Conservation (phyloP, 768 basidiomycete species). For the Pisolithus marmoratus region DNA sequence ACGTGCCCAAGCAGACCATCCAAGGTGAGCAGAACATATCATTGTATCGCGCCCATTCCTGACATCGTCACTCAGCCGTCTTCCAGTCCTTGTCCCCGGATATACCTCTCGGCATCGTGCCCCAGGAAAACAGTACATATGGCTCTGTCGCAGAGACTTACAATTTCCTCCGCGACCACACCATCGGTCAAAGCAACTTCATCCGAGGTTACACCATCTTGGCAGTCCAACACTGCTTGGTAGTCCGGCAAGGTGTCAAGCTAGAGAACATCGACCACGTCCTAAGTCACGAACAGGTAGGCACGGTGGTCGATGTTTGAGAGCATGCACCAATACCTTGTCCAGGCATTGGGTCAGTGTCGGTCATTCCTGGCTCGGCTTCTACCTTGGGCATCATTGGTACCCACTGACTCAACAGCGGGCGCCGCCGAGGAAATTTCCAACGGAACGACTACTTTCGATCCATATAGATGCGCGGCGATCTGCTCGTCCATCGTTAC, state of each 20-base stretch:
- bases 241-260: conserved; percentile 54
- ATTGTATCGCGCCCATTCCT: neutral
- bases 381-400: conserved; percentile 46
- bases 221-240: conserved; percentile 62
- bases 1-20: conserved; percentile 36
- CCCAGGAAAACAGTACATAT: conserved; percentile 76
- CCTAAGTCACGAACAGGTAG: conserved; percentile 78
- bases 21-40: conserved; percentile 25
- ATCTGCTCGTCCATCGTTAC: conserved; percentile 68
- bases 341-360: conserved; percentile 76
- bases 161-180: conserved; percentile 47
- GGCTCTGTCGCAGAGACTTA: conserved; percentile 74
- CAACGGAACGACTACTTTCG: conserved; percentile 31
- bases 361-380: conserved; percentile 48
- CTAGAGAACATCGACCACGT: conserved; percentile 51
- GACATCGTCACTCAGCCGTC: conserved; percentile 40
- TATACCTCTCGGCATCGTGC: conserved; percentile 55
- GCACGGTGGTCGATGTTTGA: neutral
- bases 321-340: neutral
- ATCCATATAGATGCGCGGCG: conserved; percentile 52
- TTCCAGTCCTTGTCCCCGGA: conserved; percentile 45
- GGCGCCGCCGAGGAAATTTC: conserved; percentile 50
- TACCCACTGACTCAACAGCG: conserved; percentile 69
- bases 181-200: conserved; percentile 38
- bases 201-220: conserved; percentile 57